phyloP scores from a whole-genome alignment of 164 flowering plant species.

The Buxus sempervirens region DNA sequence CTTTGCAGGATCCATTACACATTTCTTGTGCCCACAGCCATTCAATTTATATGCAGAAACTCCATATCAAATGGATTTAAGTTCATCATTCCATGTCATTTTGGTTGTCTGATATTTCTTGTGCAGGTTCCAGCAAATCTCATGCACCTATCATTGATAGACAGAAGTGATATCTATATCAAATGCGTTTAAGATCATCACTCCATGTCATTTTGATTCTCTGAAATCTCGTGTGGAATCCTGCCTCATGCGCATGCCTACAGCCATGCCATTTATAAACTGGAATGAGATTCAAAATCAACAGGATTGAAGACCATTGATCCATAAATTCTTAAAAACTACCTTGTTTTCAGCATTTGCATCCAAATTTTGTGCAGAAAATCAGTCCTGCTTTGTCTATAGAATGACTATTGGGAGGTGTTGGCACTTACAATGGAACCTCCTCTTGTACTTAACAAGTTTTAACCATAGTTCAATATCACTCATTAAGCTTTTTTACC shows the following conservation, averaged over 20 bases:
- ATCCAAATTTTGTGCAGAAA: background rate
- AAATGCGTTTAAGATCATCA: no score
- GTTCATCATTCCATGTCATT: background rate
- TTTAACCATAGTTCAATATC: background rate
- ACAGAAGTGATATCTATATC: no score
- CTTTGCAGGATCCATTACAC: background rate
- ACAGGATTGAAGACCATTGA: background rate
- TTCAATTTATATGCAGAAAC: background rate
- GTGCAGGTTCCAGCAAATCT: background rate
- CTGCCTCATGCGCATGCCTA: background rate
- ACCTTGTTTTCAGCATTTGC: background rate
- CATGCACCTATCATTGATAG: no score
- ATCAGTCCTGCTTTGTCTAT: background rate
- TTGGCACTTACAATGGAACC: background rate
- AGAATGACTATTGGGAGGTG: background rate
- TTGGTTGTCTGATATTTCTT: background rate
- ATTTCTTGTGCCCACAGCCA: background rate
- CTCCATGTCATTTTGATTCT: no score
- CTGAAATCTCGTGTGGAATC: no score
- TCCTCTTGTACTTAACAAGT: background rate
- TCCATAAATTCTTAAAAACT: background rate
- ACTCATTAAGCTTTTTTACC: no score
- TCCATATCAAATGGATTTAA: background rate
- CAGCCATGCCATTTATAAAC: background rate
- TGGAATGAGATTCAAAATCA: background rate